Base-by-base conservation (phyloP, 139 green algal genomes). In the Volvox africanus region DNA sequence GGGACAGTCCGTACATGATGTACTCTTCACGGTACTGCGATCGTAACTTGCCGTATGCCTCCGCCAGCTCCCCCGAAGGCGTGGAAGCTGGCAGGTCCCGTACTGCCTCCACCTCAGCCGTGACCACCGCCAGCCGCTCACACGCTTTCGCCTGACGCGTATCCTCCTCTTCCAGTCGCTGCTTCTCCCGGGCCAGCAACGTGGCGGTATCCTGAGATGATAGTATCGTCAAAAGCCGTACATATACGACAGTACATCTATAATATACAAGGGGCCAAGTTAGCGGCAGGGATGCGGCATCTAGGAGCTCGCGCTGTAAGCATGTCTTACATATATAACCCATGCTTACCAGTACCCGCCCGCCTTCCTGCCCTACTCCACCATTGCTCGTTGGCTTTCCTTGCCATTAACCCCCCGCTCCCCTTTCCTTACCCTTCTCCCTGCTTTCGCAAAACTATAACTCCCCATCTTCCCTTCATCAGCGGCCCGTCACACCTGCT, bases 1-100 rank as follows among this genome's bases (percentile, higher is more conserved):
- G 94, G 17, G 93, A 82, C 18, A 99, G 78, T 88, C 96, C 96
- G 93, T 98, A 99, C 94, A 98, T 92, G 24, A 95, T 90, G 86
- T 97, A 99, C 93, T 99, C 96, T 91, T 97, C 96, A 0, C 91
- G 81, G 89, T 95, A 97, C 19, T 61, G 19, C 21, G 80, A 62
- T 69, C 89, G 78, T 78, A 98, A 91, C 28, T 24, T 37, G 33
- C 26, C 61, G 90, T 97, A 98, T 21, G 87, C n/a, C 21, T 50
- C 89, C 88, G 92, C 91, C 62, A 97, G 82, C 68, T 96, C 88
- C 0, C 73, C 85, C 73, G 95, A 88, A 17, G 80, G 62, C 17
- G 89, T 61, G 62, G 61, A 17, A 28, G 86, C 73, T 13, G 86
- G 86, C 86, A 90, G 86, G 11, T 30, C n/a, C n/a, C 85, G 85